Evolutionary conservation across 139 green algal species (phyloP), one percentile per base, ranked within the genome.

Genomic region (Tetratostichococcus sp.): DNA sequence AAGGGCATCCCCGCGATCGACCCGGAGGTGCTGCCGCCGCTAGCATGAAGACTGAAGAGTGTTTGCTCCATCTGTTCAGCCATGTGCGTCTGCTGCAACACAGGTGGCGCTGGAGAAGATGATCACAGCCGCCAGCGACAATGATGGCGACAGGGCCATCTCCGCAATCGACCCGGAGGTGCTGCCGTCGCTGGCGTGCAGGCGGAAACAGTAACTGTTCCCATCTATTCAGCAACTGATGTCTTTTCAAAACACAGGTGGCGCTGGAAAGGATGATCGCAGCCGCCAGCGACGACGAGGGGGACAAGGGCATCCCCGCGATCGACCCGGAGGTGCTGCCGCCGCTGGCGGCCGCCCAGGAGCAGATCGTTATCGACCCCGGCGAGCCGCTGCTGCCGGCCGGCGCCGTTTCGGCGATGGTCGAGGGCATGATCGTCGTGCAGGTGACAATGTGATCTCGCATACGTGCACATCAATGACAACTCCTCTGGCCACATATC

Each of bases 401-500:
- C 30, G 84, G 84, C 28, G 39, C 0, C 25, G 75, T 89, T 28
- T 65, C 65, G 43, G 59, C 65, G 14, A 62, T 86, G 57, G 35
- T 89, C 17, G 83, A 89, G 57, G 83, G 79, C 35, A 84, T 79
- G 31, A 74, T 89, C 11, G 79, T 89, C 23, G 75, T 89, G 11
- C 74, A 85, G 82, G 82, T 79, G 43, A 30, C 35, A 0, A 33
- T 73, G 58, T 66, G 58, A n/a, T n/a, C n/a, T 19, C 58, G 14
- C 4, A 66, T 31, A 28, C 17, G 22, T 30, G 22, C 4, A 28
- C 58, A 11, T 11, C 58, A 66, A 28, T 30, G 23, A 30, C 25
- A 28, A 11, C 4, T 66, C 25, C 19, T 31, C 25, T 30, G 11
- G n/a, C 58, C 58, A 66, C 25, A 25, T 31, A 66, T 30, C 58